Percentiles rank a stretch among this genome's conserved stretches.
phyloP scores from a whole-genome alignment of 768 basidiomycete genomes.

The Trametes sanguinea region DNA sequence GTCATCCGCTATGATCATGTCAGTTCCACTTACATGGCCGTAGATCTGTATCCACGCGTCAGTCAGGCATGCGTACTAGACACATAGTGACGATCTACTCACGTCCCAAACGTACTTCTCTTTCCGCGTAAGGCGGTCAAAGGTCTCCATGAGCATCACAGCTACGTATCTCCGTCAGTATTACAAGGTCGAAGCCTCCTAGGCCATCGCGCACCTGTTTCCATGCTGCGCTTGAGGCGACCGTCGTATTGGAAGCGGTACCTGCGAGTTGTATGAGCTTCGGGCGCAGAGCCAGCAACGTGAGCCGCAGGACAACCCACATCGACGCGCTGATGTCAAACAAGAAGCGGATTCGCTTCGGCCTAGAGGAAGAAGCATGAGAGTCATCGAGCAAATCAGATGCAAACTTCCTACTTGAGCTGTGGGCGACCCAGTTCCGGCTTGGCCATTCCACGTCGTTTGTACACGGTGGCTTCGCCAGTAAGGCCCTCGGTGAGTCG shows the following conservation, averaged over 20 bases:
- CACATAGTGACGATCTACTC: conserved; percentile 31
- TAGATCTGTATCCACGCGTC: conserved; percentile 47
- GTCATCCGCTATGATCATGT: not conserved
- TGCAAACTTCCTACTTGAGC: conserved; percentile 49
- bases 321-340: conserved; percentile 74
- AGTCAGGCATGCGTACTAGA: not conserved
- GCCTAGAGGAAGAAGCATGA: conserved; percentile 36
- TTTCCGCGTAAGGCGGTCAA: conserved; percentile 60
- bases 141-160: conserved; percentile 77
- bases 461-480: conserved; percentile 70
- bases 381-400: not conserved
- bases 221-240: conserved; percentile 60
- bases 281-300: not conserved
- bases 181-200: not conserved
- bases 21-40: conserved; percentile 52
- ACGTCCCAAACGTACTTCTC: conserved; percentile 82
- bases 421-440: conserved; percentile 69
- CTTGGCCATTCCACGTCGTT: conserved; percentile 68
- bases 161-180: conserved; percentile 37
- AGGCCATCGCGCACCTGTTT: conserved; percentile 49
- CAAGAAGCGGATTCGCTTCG: conserved; percentile 67
- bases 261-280: conserved; percentile 35
- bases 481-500: conserved; percentile 68
- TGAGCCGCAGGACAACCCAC: conserved; percentile 34
- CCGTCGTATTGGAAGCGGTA: conserved; percentile 77